A percentile compares a stretch with the other conserved stretches of the same genome.
These are phyloP conservation scores for Adiantum capillusveneris DNA, from an alignment of 75 land plant genomes.

Conservation along the genomic window DNA sequence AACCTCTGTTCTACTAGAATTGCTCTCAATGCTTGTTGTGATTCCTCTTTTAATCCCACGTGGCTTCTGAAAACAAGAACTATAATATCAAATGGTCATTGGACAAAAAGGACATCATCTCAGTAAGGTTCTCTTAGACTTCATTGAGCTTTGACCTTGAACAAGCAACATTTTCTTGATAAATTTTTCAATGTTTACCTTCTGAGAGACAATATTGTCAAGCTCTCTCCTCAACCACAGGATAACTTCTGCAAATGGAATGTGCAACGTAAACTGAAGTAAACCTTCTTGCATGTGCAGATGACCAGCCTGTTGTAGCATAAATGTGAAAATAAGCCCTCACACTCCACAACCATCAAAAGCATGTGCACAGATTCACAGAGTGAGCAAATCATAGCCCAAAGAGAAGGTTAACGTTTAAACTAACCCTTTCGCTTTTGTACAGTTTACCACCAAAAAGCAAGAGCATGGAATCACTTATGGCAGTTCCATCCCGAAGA, in stretches of 20 bases:
- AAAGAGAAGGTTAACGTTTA: background rate
- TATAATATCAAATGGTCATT: too few relatives aligned
- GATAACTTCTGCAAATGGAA: conserved; percentile 47
- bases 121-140: too few relatives aligned
- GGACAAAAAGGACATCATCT: too few relatives aligned
- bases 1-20: too few relatives aligned
- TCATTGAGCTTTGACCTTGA: too few relatives aligned
- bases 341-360: background rate
- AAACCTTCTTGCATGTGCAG: conserved; percentile 91
- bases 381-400: background rate
- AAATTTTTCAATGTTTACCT: conserved; percentile 31
- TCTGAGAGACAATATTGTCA: conserved; percentile 58
- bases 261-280: conserved; percentile 88
- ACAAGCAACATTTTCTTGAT: too few relatives aligned
- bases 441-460: conserved; percentile 82
- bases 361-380: background rate
- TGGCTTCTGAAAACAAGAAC: too few relatives aligned
- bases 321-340: background rate
- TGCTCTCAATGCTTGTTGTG: too few relatives aligned
- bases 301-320: conserved; percentile 56
- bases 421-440: conserved; percentile 46
- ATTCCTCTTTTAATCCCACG: too few relatives aligned
- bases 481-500: conserved; percentile 82
- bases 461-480: conserved; percentile 83
- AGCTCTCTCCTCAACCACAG: conserved; percentile 62